Percentiles rank a stretch among this genome's conserved stretches.
Conservation (phyloP, 768 basidiomycete species). For the Leccinum aurantiacum region DNA sequence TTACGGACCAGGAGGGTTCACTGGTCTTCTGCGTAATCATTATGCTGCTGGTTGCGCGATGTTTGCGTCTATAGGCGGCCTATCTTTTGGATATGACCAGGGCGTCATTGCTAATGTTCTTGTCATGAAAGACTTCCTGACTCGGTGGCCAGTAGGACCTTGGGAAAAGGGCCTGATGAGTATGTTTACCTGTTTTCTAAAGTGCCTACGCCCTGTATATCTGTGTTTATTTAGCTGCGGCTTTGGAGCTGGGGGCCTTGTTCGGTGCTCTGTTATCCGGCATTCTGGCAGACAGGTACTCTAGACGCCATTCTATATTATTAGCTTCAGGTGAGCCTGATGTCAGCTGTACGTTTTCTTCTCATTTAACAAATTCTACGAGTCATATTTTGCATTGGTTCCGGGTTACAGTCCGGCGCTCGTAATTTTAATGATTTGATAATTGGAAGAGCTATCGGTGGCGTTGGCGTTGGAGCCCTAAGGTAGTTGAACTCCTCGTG, state of each 20-base stretch:
- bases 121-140: slow-evolving; percentile 74
- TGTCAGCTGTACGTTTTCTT: background rate
- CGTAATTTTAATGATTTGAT: slow-evolving; percentile 55
- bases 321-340: slow-evolving; percentile 57
- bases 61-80: slow-evolving; percentile 74
- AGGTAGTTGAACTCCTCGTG: slow-evolving; percentile 41
- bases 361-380: slow-evolving; percentile 23
- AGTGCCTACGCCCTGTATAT: background rate
- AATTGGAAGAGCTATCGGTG: slow-evolving; percentile 72
- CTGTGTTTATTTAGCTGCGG: slow-evolving; percentile 52
- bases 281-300: slow-evolving; percentile 64
- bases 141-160: slow-evolving; percentile 67
- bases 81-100: slow-evolving; percentile 83
- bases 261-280: slow-evolving; percentile 70
- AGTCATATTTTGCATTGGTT: slow-evolving; percentile 72
- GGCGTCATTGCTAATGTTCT: slow-evolving; percentile 86
- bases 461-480: slow-evolving; percentile 76
- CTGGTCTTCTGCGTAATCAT: slow-evolving; percentile 62
- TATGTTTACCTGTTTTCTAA: slow-evolving; percentile 34
- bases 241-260: slow-evolving; percentile 76
- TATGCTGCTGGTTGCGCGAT: slow-evolving; percentile 67
- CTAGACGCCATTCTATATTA: slow-evolving; percentile 66
- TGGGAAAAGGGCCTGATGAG: slow-evolving; percentile 79
- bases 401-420: slow-evolving; percentile 65
- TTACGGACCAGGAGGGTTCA: slow-evolving; percentile 70